Evolutionary conservation across 2,329 filamentous ascomycete genomes (phyloP).

Genomic region (Mycosphaerelloides madeirae): DNA sequence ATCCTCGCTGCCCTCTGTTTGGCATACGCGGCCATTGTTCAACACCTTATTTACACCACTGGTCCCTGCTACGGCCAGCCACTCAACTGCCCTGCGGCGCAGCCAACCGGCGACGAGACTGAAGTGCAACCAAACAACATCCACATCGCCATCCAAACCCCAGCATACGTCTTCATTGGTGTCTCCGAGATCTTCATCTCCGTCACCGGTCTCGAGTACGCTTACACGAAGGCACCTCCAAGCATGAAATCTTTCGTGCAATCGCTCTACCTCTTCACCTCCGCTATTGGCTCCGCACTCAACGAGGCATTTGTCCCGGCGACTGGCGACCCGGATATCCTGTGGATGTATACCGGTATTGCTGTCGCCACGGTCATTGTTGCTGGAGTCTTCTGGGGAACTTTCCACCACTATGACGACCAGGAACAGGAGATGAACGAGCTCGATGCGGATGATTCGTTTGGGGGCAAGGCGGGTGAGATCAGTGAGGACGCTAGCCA

Average conservation of each 20-base stretch:
- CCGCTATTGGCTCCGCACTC: slow-evolving; percentile 55
- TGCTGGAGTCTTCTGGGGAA: slow-evolving; percentile 26
- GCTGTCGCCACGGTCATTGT: slow-evolving; percentile 19
- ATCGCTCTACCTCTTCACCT: slow-evolving; percentile 58
- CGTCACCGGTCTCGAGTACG: slow-evolving; percentile 46
- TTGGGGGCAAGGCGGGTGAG: not conserved
- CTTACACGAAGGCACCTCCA: slow-evolving; percentile 44
- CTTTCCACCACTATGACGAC: slow-evolving; percentile 40
- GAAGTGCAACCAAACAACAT: slow-evolving; percentile 36
- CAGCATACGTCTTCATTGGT: slow-evolving; percentile 44
- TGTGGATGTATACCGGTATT: slow-evolving; percentile 52
- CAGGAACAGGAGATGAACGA: slow-evolving; percentile 50
- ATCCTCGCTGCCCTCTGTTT: slow-evolving; percentile 51
- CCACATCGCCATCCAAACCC: slow-evolving; percentile 43
- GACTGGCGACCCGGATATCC: slow-evolving; percentile 59
- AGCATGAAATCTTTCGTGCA: slow-evolving; percentile 48
- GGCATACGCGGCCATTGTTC: slow-evolving; percentile 54
- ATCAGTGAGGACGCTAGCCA: not conserved
- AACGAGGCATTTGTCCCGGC: slow-evolving; percentile 58
- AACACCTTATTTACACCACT: slow-evolving; percentile 52
- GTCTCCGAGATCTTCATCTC: slow-evolving; percentile 44
- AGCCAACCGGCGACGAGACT: slow-evolving; percentile 27
- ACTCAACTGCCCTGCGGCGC: slow-evolving; percentile 34
- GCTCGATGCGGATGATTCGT: slow-evolving; percentile 34
- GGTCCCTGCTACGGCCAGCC: slow-evolving; percentile 50